phyloP scores from a whole-genome alignment of 495 filamentous ascomycete genomes.

The Penicillium bialowiezense region DNA sequence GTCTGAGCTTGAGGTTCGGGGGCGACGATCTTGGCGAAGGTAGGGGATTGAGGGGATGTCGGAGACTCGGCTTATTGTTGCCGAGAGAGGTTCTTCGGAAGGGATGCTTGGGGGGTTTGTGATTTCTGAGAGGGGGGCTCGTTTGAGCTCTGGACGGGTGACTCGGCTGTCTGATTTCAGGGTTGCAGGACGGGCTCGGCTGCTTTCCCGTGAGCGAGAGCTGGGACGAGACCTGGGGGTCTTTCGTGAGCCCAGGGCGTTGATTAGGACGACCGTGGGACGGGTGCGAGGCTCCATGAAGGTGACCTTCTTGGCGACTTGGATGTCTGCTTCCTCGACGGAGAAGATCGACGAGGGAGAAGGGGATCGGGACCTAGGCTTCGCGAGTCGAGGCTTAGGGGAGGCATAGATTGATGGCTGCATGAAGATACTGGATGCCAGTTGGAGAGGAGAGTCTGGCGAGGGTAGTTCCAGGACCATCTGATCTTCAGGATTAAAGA shows the following conservation, averaged over 20 bases:
- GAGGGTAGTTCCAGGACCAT: slow-evolving; percentile 40
- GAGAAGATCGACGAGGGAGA: slow-evolving; percentile 35
- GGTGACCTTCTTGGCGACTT: slow-evolving; percentile 36
- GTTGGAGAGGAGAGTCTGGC: slow-evolving; percentile 27
- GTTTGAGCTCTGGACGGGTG: slow-evolving; percentile 2
- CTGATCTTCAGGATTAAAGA: slow-evolving; percentile 37
- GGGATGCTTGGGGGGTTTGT: not conserved
- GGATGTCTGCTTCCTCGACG: slow-evolving; percentile 35
- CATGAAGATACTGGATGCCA: slow-evolving; percentile 34
- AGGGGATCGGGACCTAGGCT: slow-evolving; percentile 21
- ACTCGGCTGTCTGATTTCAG: slow-evolving; percentile 14
- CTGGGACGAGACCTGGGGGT: slow-evolving; percentile 4
- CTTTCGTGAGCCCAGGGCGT: slow-evolving; percentile 24
- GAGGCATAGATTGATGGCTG: slow-evolving; percentile 35
- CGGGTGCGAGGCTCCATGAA: slow-evolving; percentile 32
- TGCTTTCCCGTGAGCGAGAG: slow-evolving; percentile 17
- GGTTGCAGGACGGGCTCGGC: slow-evolving; percentile 15
- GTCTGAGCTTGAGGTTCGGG: slow-evolving; percentile 28
- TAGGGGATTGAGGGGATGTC: slow-evolving; percentile 27
- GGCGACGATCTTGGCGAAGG: slow-evolving; percentile 18
- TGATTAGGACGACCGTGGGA: slow-evolving; percentile 40
- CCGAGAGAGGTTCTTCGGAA: not conserved
- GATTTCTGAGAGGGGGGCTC: not conserved
- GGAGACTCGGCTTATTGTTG: slow-evolving; percentile 23
- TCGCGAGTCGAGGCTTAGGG: slow-evolving; percentile 18